Conservation (phyloP, 192 early-diverging fungal species). For the Backusella psychrophila region DNA sequence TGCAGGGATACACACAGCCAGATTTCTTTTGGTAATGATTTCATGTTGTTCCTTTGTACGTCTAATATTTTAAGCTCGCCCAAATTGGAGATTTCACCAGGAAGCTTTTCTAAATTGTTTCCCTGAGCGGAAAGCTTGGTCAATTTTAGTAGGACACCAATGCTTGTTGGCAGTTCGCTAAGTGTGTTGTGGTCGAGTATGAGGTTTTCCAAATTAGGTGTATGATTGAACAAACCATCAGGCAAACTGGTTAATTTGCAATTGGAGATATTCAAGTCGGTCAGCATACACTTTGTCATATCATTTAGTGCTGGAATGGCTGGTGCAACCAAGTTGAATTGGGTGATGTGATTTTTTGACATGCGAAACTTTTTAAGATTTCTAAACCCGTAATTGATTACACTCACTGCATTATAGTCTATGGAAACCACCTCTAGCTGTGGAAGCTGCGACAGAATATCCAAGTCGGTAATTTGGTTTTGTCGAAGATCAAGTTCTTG, state of each 20-base stretch:
- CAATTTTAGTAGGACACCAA: conserved; percentile 55
- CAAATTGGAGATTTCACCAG: conserved; percentile 63
- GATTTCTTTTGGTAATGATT: conserved; percentile 67
- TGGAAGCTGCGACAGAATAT: conserved; percentile 50
- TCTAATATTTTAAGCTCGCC: conserved; percentile 61
- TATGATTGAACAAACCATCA: conserved; percentile 53
- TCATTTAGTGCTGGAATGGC: not conserved
- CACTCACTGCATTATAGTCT: conserved; percentile 73
- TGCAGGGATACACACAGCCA: conserved; percentile 76
- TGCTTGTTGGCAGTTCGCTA: conserved; percentile 58
- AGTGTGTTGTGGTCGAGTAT: conserved; percentile 71
- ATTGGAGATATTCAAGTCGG: conserved; percentile 54
- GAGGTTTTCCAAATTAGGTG: conserved; percentile 54
- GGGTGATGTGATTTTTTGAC: conserved; percentile 69
- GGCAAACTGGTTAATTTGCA: conserved; percentile 70
- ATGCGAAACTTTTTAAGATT: conserved; percentile 55
- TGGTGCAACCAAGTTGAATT: conserved; percentile 54
- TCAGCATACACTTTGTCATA: conserved; percentile 21
- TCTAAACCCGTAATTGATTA: conserved; percentile 55
- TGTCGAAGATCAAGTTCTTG: conserved; percentile 78
- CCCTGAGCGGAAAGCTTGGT: conserved; percentile 58
- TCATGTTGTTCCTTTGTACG: conserved; percentile 75
- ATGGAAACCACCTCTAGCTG: conserved; percentile 60
- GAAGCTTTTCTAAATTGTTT: conserved; percentile 66
- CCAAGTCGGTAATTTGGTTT: conserved; percentile 71